Percentiles rank a stretch among this genome's conserved stretches.
phyloP scores from a whole-genome alignment of 306 rosid genomes.

The Lablab purpureus region DNA sequence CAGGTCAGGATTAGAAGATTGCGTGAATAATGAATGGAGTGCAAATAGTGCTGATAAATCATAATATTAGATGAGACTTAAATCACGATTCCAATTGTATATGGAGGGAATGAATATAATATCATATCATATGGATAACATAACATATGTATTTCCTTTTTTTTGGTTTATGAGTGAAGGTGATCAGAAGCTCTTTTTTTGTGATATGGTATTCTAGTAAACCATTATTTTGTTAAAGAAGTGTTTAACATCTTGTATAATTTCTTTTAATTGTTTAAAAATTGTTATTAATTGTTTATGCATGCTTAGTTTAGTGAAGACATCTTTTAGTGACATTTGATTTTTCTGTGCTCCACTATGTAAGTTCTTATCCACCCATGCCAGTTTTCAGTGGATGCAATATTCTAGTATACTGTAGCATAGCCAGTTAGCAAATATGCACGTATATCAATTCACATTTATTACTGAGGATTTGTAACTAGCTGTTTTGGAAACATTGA shows the following conservation, averaged over 20 bases:
- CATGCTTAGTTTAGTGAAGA: neutral
- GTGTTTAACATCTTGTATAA: no score
- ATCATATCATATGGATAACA: neutral
- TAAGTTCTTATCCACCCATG: conserved; percentile 36
- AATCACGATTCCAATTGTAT: neutral
- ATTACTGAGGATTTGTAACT: conserved; percentile 7
- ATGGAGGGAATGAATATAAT: neutral
- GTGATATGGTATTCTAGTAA: neutral
- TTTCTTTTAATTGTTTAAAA: neutral
- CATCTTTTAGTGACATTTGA: conserved; percentile 12
- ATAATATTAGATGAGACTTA: neutral
- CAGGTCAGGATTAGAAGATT: neutral
- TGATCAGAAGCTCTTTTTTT: neutral
- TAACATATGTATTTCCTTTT: neutral
- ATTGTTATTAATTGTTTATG: neutral
- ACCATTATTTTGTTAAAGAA: no score
- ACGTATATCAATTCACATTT: conserved; percentile 28
- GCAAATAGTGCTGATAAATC: conserved; percentile 27
- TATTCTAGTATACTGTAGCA: neutral
- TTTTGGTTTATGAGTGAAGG: neutral
- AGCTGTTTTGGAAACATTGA: conserved; percentile 37
- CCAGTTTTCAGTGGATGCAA: conserved; percentile 15
- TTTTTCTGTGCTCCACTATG: conserved; percentile 25
- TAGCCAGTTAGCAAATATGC: conserved; percentile 14
- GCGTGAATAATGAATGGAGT: conserved; percentile 4